Evolutionary conservation across 257 asterid genomes (phyloP).

Genomic region (Solanum sparsipilum): DNA sequence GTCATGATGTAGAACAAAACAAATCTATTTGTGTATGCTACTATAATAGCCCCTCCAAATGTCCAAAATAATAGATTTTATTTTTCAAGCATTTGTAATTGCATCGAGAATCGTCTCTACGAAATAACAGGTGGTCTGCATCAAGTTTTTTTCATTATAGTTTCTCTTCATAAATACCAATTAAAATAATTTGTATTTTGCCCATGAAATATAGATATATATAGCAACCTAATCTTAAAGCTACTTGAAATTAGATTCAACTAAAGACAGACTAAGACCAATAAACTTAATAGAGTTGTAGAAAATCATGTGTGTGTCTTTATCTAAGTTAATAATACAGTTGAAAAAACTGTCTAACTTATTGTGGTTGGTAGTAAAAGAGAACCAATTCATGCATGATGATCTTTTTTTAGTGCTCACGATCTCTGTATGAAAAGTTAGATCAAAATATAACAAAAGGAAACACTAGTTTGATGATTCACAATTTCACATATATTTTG

Average conservation of each 20-base stretch:
- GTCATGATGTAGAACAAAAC: not conserved
- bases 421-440: not conserved
- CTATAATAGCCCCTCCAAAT: not conserved
- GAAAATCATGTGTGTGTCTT: not conserved
- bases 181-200: no score
- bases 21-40: not conserved
- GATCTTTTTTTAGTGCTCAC: not conserved
- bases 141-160: not conserved
- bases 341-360: not conserved
- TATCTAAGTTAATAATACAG: not conserved
- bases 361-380: not conserved
- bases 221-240: not conserved
- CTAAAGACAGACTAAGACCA: not conserved
- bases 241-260: not conserved
- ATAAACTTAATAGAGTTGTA: not conserved
- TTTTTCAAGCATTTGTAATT: not conserved
- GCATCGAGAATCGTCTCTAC: not conserved
- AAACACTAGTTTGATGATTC: not conserved
- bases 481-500: not conserved
- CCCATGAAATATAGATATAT: no score
- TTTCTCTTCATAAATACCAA: no score
- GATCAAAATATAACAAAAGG: not conserved
- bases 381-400: not conserved
- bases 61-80: not conserved
- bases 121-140: not conserved